These are phyloP conservation scores for Fusarium solani-melongenae DNA, from an alignment of 2,329 filamentous ascomycete genomes.

Conservation along the genomic window DNA sequence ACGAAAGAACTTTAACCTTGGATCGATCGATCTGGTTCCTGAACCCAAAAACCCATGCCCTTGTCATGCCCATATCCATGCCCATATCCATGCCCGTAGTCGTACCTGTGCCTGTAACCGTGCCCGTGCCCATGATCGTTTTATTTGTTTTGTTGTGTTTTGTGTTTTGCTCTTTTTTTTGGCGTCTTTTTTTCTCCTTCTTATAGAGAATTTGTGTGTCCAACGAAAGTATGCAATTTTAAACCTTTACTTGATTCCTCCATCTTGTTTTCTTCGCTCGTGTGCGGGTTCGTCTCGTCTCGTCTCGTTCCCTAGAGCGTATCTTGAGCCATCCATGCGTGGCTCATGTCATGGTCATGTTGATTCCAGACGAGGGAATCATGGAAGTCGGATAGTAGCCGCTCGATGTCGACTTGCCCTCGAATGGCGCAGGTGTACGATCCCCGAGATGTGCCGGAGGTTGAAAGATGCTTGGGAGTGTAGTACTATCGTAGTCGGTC, in stretches of 20 bases:
- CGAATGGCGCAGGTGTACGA: slow-evolving; percentile 59
- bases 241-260: neutral
- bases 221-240: slow-evolving; percentile 23
- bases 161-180: slow-evolving; percentile 8
- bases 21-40: slow-evolving; percentile 7
- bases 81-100: slow-evolving; percentile 21
- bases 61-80: slow-evolving; percentile 33
- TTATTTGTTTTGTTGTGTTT: neutral
- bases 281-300: neutral
- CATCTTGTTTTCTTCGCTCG: neutral
- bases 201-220: neutral
- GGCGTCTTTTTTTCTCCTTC: neutral
- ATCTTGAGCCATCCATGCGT: neutral
- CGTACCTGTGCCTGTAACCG: neutral
- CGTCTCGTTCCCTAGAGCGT: neutral
- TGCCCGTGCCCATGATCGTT: slow-evolving; percentile 3
- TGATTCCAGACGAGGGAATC: slow-evolving; percentile 60
- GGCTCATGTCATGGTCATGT: slow-evolving; percentile 52
- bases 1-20: slow-evolving; percentile 26
- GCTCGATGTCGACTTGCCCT: slow-evolving; percentile 62
- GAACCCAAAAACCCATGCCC: slow-evolving; percentile 21
- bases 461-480: slow-evolving; percentile 61
- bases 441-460: slow-evolving; percentile 46
- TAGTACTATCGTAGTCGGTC: slow-evolving; percentile 58
- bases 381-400: slow-evolving; percentile 66